A percentile compares a stretch with the other conserved stretches of the same genome.
Evolutionary conservation across 2,329 filamentous ascomycete species (phyloP).

Genomic region (Madurella fahalii): DNA sequence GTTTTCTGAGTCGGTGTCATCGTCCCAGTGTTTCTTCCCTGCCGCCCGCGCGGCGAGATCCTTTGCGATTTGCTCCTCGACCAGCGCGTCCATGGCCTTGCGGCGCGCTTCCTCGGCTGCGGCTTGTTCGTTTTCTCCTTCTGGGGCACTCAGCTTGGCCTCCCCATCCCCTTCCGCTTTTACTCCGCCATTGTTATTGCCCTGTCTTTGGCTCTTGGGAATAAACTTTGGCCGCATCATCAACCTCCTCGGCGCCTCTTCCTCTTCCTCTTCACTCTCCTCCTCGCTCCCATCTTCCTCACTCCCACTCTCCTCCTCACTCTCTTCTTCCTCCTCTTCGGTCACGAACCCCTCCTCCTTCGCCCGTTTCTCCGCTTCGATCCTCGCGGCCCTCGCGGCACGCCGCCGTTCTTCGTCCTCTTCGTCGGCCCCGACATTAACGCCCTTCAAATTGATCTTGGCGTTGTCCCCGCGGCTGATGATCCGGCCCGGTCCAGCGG

Average conservation of each 20-base stretch:
- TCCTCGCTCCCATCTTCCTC: constrained; percentile 34
- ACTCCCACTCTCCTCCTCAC: constrained; percentile 31
- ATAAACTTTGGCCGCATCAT: constrained; percentile 63
- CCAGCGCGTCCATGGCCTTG: constrained; percentile 70
- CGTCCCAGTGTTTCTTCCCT: constrained; percentile 84
- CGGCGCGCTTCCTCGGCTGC: constrained; percentile 53
- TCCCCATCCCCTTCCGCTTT: constrained; percentile 34
- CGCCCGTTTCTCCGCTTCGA: constrained; percentile 46
- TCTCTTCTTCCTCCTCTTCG: constrained; percentile 46
- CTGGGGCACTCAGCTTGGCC: constrained; percentile 26
- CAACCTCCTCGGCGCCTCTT: constrained; percentile 52
- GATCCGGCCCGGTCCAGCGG: constrained; percentile 45
- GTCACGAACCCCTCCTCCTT: constrained; percentile 62
- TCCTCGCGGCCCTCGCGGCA: constrained; percentile 41
- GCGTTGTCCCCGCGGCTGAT: constrained; percentile 42
- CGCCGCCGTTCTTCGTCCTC: constrained; percentile 44
- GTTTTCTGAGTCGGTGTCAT: constrained; percentile 63
- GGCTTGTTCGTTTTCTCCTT: constrained; percentile 31
- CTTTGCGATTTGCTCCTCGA: constrained; percentile 85
- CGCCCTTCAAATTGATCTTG: constrained; percentile 45
- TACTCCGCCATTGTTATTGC: constrained; percentile 1
- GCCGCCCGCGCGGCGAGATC: constrained; percentile 70
- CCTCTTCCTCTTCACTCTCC: constrained; percentile 47
- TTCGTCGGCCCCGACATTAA: constrained; percentile 24
- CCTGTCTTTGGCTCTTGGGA: constrained; percentile 39